These are phyloP conservation scores for Xylariaceae sp. DNA, from an alignment of 2,329 filamentous ascomycete genomes.

Conservation along the genomic window DNA sequence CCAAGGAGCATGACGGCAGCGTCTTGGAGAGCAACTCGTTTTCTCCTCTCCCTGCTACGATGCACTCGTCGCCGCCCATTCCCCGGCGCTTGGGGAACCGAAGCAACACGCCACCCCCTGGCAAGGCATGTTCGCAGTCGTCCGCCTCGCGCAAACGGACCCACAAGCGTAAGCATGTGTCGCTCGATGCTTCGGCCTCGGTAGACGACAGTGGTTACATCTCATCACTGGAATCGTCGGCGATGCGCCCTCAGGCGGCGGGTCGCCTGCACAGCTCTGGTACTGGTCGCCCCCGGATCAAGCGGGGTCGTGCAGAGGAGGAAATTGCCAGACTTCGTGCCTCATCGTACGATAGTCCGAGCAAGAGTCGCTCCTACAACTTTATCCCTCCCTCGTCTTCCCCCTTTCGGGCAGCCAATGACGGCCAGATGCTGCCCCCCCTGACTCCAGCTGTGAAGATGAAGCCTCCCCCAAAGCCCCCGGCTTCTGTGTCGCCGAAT, in stretches of 20 bases:
- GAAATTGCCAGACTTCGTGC: slow-evolving; percentile 90
- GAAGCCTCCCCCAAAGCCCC: slow-evolving; percentile 50
- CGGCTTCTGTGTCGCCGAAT: slow-evolving; percentile 81
- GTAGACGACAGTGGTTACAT: slow-evolving; percentile 85
- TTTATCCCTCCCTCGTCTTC: slow-evolving; percentile 57
- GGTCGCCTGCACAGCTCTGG: slow-evolving; percentile 66
- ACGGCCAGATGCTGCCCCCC: slow-evolving; percentile 61
- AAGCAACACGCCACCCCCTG: slow-evolving; percentile 70
- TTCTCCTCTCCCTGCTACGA: slow-evolving; percentile 61
- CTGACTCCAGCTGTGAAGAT: slow-evolving; percentile 81
- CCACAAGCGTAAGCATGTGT: slow-evolving; percentile 68
- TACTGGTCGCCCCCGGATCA: slow-evolving; percentile 69
- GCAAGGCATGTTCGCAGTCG: slow-evolving; percentile 50
- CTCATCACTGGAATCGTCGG: slow-evolving; percentile 90
- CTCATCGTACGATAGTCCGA: slow-evolving; percentile 89
- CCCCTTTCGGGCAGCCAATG: slow-evolving; percentile 50
- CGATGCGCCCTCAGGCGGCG: slow-evolving; percentile 61
- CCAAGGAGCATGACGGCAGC: slow-evolving; percentile 30
- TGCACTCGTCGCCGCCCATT: slow-evolving; percentile 88
- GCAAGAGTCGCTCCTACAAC: slow-evolving; percentile 53
- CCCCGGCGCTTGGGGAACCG: slow-evolving; percentile 49
- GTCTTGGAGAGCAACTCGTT: slow-evolving; percentile 49
- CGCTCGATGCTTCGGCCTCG: slow-evolving; percentile 49
- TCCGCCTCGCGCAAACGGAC: slow-evolving; percentile 60
- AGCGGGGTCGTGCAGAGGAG: slow-evolving; percentile 86